Base-by-base conservation (phyloP, 2,329 filamentous ascomycete species). In the Xylariaceae sp. region DNA sequence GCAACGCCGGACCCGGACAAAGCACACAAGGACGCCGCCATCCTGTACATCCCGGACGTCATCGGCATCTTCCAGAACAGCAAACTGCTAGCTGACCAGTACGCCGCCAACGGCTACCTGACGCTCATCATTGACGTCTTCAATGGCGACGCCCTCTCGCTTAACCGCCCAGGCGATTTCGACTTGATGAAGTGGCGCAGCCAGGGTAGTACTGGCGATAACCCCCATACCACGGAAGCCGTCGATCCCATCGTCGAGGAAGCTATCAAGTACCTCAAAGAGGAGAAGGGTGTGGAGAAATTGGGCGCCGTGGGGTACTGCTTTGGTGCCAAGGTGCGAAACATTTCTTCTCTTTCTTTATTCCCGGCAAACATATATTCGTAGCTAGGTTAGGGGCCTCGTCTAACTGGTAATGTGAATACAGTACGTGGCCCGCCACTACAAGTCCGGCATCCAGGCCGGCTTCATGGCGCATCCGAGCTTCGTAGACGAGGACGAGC, bases 391-490 rank as follows among this genome's bases (percentile, higher is more conserved):
- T 12, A 3, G 5, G 6, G 7, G 14, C 3, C 14, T 37, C 3
- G 5, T 16, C 14, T 12, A 37, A 12, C 32, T 16, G 6, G 32
- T 37, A 3, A 16, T 37, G 7, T 14, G 32, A 12, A 37, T 37
- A 6, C 52, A 88, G 83, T 92, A 89, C 71, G 84, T 90, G 32
- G 80, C 81, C 50, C 85, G 91, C 42, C 89, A 87, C 77, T 81
- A 81, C 76, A 79, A 81, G 54, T 69, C 79, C 54, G 85, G 85
- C 60, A 80, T 93, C 62, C 80, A 90, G 51, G 89, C 83, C 50
- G 90, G 89, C 40, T 95, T 81, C 74, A 74, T 84, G 18, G 91
- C 90, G 1, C 91, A 95, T 73, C 91, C 91, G 0, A 89, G 85
- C 21, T 92, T 92, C 64, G 84, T 95, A 26, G 79, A 83, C 5